Evolutionary conservation across 148 eudicot genomes (phyloP).

Genomic region (Camellia granthamiana): DNA sequence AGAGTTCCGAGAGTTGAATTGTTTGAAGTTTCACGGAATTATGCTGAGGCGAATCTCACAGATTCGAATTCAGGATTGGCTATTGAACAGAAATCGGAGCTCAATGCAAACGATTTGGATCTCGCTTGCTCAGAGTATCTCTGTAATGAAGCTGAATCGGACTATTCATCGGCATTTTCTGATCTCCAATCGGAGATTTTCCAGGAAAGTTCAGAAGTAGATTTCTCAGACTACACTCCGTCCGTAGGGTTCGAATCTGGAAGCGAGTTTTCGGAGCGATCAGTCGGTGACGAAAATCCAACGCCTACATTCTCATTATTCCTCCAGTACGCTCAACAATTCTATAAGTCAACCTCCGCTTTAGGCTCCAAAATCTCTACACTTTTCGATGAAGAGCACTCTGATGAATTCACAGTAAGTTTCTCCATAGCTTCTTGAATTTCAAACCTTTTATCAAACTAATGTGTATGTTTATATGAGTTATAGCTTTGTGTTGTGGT

Average conservation of each 20-base stretch:
- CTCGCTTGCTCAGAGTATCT: conserved; percentile 65
- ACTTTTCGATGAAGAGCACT: conserved; percentile 19
- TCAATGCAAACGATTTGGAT: conserved; percentile 27
- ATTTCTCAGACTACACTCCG: conserved; percentile 63
- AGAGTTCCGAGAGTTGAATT: conserved; percentile 14
- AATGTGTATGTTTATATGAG: not conserved
- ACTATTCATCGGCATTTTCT: conserved; percentile 38
- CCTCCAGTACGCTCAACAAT: conserved; percentile 48
- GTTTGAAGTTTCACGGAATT: conserved; percentile 9
- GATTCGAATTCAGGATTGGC: conserved; percentile 38
- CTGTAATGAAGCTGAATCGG: conserved; percentile 31
- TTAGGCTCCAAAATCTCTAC: conserved; percentile 11
- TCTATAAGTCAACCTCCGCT: conserved; percentile 34
- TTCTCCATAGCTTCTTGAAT: not conserved
- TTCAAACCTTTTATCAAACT: not conserved
- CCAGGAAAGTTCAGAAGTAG: conserved; percentile 25
- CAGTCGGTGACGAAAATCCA: conserved; percentile 43
- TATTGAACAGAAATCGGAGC: conserved; percentile 26
- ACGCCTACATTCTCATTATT: conserved; percentile 70
- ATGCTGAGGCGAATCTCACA: conserved; percentile 12
- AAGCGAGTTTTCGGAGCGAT: conserved; percentile 80
- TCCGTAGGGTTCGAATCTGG: conserved; percentile 72
- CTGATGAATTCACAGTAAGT: conserved; percentile 45
- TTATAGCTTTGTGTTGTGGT: not conserved
- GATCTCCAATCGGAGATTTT: conserved; percentile 47